Conservation (phyloP, 768 basidiomycete species). For the Termitomyces titanicus region DNA sequence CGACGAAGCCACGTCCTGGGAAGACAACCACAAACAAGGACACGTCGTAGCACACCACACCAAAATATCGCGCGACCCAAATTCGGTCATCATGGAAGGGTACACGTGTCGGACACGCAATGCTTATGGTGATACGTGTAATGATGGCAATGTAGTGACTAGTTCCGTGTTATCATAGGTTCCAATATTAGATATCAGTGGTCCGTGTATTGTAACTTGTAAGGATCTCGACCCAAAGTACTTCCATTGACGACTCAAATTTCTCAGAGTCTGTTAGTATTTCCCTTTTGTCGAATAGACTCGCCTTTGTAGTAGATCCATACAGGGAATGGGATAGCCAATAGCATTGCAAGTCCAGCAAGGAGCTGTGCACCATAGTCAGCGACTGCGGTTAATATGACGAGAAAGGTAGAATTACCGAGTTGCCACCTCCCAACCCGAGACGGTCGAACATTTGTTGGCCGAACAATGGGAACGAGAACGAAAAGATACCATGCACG, state of each 20-base stretch:
- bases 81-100: not conserved
- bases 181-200: too few species aligned
- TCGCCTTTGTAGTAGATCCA: slow-evolving; percentile 71
- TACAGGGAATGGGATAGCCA: slow-evolving; percentile 71
- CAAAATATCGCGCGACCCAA: slow-evolving; percentile 2
- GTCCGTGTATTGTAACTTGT: too few species aligned
- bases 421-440: slow-evolving; percentile 65
- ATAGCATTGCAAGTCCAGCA: slow-evolving; percentile 53
- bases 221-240: too few species aligned
- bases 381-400: slow-evolving; percentile 30
- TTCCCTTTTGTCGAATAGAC: slow-evolving; percentile 43
- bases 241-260: too few species aligned
- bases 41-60: slow-evolving; percentile 12
- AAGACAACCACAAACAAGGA: slow-evolving; percentile 23
- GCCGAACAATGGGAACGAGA: slow-evolving; percentile 45
- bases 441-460: slow-evolving; percentile 59
- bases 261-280: slow-evolving; percentile 8
- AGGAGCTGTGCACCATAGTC: not conserved
- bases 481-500: slow-evolving; percentile 42
- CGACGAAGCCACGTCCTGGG: slow-evolving; percentile 26
- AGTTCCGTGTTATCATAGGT: too few species aligned
- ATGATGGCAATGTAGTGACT: not conserved
- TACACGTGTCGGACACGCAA: not conserved
- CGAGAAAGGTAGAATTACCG: slow-evolving; percentile 24
- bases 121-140: not conserved